A percentile compares a stretch with the other conserved stretches of the same genome.
Evolutionary conservation across 371 early-diverging fungal genomes (phyloP).

Genomic region (Choanephora cucurbitarum): DNA sequence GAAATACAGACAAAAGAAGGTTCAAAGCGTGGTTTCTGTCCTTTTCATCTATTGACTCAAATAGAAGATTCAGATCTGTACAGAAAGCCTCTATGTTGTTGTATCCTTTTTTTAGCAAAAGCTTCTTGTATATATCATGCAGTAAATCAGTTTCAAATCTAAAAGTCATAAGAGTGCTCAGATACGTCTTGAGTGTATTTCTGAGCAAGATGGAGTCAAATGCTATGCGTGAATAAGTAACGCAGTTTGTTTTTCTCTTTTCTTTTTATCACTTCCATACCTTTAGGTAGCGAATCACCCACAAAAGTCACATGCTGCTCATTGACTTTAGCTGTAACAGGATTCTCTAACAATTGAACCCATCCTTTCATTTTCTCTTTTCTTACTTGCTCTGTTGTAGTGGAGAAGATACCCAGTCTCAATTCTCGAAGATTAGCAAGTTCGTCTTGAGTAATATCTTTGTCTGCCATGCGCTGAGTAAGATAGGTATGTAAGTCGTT

Average conservation of each 20-base stretch:
- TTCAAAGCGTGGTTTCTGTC: not conserved
- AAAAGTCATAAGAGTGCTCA: not conserved
- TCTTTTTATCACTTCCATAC: not conserved
- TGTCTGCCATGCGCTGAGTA: not conserved
- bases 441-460: not conserved
- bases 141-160: not conserved
- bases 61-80: not conserved
- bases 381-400: not conserved
- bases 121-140: not conserved
- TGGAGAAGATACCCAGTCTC: not conserved
- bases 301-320: not conserved
- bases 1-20: not conserved
- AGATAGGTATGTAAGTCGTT: constrained; percentile 10
- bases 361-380: constrained; percentile 17
- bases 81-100: not conserved
- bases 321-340: not conserved
- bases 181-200: constrained; percentile 5
- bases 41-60: not conserved
- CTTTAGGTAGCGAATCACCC: not conserved
- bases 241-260: no score
- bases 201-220: constrained; percentile 7
- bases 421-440: constrained; percentile 1
- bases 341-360: constrained; percentile 6
- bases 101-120: not conserved
- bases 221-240: not conserved